Evolutionary conservation across 2,329 filamentous ascomycete genomes (phyloP).

Genomic region (Colletotrichum cuscutae): DNA sequence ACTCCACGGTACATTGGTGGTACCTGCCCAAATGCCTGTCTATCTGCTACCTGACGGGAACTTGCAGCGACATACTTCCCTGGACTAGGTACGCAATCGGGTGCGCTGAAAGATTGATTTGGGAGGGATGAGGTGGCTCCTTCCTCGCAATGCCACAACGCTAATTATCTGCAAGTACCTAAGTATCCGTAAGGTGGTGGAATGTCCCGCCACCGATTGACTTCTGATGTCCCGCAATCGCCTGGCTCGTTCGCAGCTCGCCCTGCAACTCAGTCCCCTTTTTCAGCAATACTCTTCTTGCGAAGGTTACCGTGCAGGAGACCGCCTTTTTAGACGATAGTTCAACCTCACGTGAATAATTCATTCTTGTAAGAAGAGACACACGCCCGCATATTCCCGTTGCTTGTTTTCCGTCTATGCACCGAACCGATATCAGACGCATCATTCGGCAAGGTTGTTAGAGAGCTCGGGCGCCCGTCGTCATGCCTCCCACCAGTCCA

Average conservation of each 20-base stretch:
- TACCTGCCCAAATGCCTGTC: conserved; percentile 24
- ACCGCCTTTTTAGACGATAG: neutral
- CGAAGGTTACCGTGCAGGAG: neutral
- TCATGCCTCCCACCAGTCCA: conserved; percentile 28
- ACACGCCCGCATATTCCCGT: neutral
- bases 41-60: conserved; percentile 28
- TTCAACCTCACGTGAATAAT: neutral
- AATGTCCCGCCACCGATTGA: conserved; percentile 24
- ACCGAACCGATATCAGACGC: conserved; percentile 17
- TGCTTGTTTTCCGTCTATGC: neutral
- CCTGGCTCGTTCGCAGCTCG: conserved; percentile 25
- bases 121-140: neutral
- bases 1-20: conserved; percentile 6
- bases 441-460: conserved; percentile 22
- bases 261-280: neutral
- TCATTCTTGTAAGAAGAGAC: neutral
- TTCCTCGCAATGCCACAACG: neutral
- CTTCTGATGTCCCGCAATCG: conserved; percentile 29
- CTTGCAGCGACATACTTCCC: conserved; percentile 24
- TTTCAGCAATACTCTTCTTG: neutral
- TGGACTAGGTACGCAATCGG: conserved; percentile 6
- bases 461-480: conserved; percentile 30
- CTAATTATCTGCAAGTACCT: neutral
- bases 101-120: neutral
- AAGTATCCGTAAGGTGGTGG: neutral